Base-by-base conservation (phyloP, 2,329 filamentous ascomycete genomes). In the Cercospora canescens region DNA sequence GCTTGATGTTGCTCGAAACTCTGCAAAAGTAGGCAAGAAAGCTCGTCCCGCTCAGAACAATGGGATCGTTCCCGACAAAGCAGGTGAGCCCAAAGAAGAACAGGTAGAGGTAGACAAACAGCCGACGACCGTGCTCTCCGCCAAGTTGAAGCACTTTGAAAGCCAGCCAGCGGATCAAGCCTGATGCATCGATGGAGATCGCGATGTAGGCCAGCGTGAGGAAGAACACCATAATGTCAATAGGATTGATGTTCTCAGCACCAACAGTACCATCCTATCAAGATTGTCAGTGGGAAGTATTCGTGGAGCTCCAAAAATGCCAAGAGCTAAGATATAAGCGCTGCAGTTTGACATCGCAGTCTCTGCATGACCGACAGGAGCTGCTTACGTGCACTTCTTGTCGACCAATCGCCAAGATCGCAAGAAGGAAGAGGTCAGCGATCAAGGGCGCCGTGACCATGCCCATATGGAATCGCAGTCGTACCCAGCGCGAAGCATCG, bases 11-110 rank as follows among this genome's bases (percentile, higher is more conserved):
- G 77, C 85, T 88, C 0, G 89, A 91, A 0, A 91, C 89, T 6
- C 89, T 83, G 0, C 89, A 92, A 89, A 93, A 91, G 76, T 93
- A 93, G 2, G 90, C 88, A 12, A 92, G 83, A 63, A 92, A 92
- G 0, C 90, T 86, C 0, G 90, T 93, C 1, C 90, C 90, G 0
- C 89, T 91, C 0, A 92, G 79, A 61, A 92, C 91, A 68, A 92
- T 89, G 0, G 90, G 90, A 69, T 93, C 90, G 65, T 92, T 93
- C 7, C 90, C 90, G 58, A 92, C 89, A 71, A 90, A 89, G 72
- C 81, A 86, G 1, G 89, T 89, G 0, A 92, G 77, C 4, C 76
- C 75, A 69, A 91, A 91, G 80, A 92, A 92, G 80, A 93, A 92
- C 39, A 82, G 78, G 72, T 92, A 92, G 4, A 92, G 86, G 73